Conservation (phyloP, 192 early-diverging fungal genomes). For the Powellomyces hirtus region DNA sequence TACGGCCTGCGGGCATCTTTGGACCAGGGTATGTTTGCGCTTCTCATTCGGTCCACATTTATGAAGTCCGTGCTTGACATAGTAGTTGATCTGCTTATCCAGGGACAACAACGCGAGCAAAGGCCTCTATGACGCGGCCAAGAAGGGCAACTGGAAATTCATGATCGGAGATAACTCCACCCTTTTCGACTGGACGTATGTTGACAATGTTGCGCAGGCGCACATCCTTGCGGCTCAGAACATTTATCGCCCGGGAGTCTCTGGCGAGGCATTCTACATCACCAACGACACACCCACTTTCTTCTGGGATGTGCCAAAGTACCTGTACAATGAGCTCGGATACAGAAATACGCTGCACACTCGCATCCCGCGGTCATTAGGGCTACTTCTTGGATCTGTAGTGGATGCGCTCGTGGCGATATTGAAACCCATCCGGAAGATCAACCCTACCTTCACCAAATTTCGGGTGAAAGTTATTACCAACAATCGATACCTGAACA, state of each 20-base stretch:
- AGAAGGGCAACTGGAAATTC: constrained; percentile 46
- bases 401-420: constrained; percentile 61
- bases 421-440: constrained; percentile 53
- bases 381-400: constrained; percentile 62
- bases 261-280: constrained; percentile 77
- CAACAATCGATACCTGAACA: constrained; percentile 84
- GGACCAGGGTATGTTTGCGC: constrained; percentile 68
- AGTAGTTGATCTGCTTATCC: background rate
- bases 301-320: constrained; percentile 84
- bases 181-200: constrained; percentile 90
- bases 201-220: constrained; percentile 80
- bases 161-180: constrained; percentile 83
- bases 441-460: constrained; percentile 74
- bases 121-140: constrained; percentile 36
- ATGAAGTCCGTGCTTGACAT: too few species aligned
- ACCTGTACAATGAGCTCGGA: constrained; percentile 44
- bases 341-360: constrained; percentile 26
- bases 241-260: constrained; percentile 7
- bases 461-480: constrained; percentile 76
- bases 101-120: constrained; percentile 41
- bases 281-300: constrained; percentile 87
- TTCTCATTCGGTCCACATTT: too few species aligned
- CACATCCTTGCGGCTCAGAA: constrained; percentile 74
- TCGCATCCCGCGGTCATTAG: constrained; percentile 35
- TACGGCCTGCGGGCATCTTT: constrained; percentile 90